Base-by-base conservation (phyloP, 148 eudicot genomes). In the Camellia japonica region DNA sequence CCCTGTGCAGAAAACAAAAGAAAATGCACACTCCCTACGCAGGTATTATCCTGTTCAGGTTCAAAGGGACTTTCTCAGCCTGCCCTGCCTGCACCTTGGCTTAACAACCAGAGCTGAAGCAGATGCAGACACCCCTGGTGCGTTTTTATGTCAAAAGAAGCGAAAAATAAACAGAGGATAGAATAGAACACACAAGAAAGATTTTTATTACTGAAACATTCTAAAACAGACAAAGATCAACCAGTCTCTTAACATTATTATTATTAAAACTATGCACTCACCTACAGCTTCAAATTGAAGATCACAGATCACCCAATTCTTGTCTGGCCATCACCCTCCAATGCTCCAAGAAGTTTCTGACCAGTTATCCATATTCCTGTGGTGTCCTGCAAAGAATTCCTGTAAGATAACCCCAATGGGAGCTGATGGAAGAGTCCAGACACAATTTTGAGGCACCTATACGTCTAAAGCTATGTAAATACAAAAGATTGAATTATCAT, bases 1-100 rank as follows among this genome's bases (percentile, higher is more conserved):
- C 84, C 91, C 91, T 89, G 93, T 82, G 80, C 80, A 88, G 75
- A 87, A 80, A 85, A 81, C 61, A 84, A 76, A 91, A 83, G 85
- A 83, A 91, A 86, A 84, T 73, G 97, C 97, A 94, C 98, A 13
- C 97, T 94, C 98, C 98, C 98, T 94, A 93, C 92, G 98, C 98
- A 94, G 97, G 98, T 83, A 94, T 93, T 94, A 90, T 87, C 97
- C 98, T 91, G 98, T 94, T 94, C 97, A 91, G 98, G 98, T 93
- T 87, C 98, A 60, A 94, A 94, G 97, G 97, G 97, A 91, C 97
- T 93, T 90, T 93, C 98, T 94, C 98, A 93, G 97, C 87, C 97
- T 89, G 91, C 82, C 85, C 85, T 67, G 81, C 88, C 78, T 78
- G 81, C 82, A 73, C 78, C 77, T 59, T 66, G 82, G 76, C 75